Percentiles rank a stretch among this genome's conserved stretches.
Conservation (phyloP, 176 grass and related monocot genomes). For the Triticum turgidum region DNA sequence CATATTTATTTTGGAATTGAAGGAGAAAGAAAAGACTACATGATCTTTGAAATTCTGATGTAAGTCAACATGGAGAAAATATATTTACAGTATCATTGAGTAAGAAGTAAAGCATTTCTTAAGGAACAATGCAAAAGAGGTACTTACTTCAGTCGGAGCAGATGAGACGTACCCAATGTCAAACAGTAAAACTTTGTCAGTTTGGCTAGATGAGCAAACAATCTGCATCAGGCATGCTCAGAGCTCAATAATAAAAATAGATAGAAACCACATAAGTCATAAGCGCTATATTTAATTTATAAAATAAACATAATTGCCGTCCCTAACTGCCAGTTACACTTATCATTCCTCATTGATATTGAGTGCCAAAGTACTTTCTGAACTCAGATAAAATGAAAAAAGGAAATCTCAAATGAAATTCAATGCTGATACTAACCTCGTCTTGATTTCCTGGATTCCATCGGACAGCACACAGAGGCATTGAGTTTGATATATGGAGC, state of each 20-base stretch:
- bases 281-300: background rate
- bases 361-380: background rate
- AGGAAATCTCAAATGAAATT: background rate
- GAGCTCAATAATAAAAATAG: constrained; percentile 20
- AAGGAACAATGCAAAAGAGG: constrained; percentile 1
- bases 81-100: background rate
- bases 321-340: constrained; percentile 2
- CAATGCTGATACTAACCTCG: constrained; percentile 50
- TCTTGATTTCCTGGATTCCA: constrained; percentile 99
- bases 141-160: constrained; percentile 73
- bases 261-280: background rate
- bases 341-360: background rate
- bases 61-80: constrained; percentile 8
- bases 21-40: background rate
- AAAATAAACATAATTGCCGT: background rate
- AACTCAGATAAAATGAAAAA: background rate
- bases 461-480: constrained; percentile 53
- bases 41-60: constrained; percentile 1
- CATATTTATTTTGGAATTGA: background rate
- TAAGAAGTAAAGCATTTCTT: constrained; percentile 4
- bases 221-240: constrained; percentile 55
- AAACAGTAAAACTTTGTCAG: constrained; percentile 59
- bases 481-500: constrained; percentile 54
- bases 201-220: constrained; percentile 74
- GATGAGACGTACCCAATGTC: constrained; percentile 80